Evolutionary conservation across 257 asterid species (phyloP), one percentile per base, ranked within the genome.

Genomic region (Solanum medicagineum): DNA sequence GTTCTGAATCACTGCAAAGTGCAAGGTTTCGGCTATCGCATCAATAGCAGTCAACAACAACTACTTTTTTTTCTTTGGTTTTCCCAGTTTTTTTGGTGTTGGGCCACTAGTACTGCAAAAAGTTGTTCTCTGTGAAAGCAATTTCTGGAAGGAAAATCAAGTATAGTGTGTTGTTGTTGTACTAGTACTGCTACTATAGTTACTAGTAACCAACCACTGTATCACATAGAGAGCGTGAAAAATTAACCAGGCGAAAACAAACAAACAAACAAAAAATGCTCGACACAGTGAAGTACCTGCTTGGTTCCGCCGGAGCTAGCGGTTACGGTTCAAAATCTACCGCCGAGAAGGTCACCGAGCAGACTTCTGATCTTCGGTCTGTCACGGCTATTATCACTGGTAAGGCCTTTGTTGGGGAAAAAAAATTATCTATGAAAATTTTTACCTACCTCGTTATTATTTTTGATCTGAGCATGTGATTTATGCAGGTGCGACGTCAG

Each of bases 301-400:
- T 92, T 83, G 99, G 99, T 56, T 86, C 92, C 85, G 86, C 94
- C 86, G 98, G 99, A 4, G 91, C 96, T 20, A 94, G 94, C 62
- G 98, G 99, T 69, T 95, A 81, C 87, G 88, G 98, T 85, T 95
- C 98, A 20, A 93, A 92, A 82, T 90, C 99, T 68, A 92, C 97
- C 45, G 98, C 98, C 69, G 98, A 95, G 51, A 87, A 94, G 24
- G 97, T 95, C 85, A 93, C 98, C 54, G 92, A 85, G 10, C 54
- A 9, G 71, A 90, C 90, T 86, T 86, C 88, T 22, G 90, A 91
- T 85, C 97, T 92, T 90, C 91, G 90, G 66, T 87, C 84, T 69
- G 24, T 93, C 88, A 96, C 98, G 79, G 98, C 97, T 88, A 86
- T 96, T 89, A 94, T 97, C 88, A 94, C 99, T 4, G 98, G 97